Evolutionary conservation across 2,329 filamentous ascomycete genomes (phyloP).

Genomic region (Thielaviopsis punctulata): DNA sequence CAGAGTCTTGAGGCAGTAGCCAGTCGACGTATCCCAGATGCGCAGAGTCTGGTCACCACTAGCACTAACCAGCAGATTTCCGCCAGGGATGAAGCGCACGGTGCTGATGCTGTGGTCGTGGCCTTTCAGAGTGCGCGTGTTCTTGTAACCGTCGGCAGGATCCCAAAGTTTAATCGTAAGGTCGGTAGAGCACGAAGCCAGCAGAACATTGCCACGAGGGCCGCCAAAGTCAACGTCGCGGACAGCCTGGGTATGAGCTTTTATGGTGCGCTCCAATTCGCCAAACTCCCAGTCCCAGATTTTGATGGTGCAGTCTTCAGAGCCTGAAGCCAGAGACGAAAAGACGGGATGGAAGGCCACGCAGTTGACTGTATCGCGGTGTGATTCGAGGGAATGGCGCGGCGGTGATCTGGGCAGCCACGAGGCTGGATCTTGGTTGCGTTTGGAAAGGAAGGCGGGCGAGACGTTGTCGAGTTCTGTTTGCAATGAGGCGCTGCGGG

Average conservation of each 20-base stretch:
- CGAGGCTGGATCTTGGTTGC: conserved; percentile 65
- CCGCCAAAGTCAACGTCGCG: conserved; percentile 83
- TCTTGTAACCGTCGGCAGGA: conserved; percentile 82
- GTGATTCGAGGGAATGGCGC: conserved; percentile 67
- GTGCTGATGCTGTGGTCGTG: conserved; percentile 87
- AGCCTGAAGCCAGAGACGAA: conserved; percentile 75
- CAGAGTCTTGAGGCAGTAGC: conserved; percentile 83
- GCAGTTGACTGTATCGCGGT: conserved; percentile 65
- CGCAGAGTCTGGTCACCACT: conserved; percentile 70
- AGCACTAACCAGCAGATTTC: conserved; percentile 73
- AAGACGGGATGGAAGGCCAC: conserved; percentile 88
- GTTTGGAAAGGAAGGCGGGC: conserved; percentile 53
- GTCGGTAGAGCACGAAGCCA: conserved; percentile 63
- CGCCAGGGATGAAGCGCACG: conserved; percentile 74
- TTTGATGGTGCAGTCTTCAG: conserved; percentile 86
- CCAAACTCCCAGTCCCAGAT: conserved; percentile 96
- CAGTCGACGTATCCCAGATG: conserved; percentile 87
- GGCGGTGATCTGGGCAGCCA: conserved; percentile 80
- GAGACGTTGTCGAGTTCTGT: conserved; percentile 72
- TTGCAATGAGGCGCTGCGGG: conserved; percentile 54
- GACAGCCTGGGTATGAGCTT: conserved; percentile 80
- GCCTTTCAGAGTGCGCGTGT: conserved; percentile 75
- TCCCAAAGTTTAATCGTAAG: conserved; percentile 94
- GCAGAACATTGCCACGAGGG: conserved; percentile 56
- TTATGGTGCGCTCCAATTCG: conserved; percentile 76